Conservation (phyloP, 176 grass and related monocot species). For the Microstegium vimineum region DNA sequence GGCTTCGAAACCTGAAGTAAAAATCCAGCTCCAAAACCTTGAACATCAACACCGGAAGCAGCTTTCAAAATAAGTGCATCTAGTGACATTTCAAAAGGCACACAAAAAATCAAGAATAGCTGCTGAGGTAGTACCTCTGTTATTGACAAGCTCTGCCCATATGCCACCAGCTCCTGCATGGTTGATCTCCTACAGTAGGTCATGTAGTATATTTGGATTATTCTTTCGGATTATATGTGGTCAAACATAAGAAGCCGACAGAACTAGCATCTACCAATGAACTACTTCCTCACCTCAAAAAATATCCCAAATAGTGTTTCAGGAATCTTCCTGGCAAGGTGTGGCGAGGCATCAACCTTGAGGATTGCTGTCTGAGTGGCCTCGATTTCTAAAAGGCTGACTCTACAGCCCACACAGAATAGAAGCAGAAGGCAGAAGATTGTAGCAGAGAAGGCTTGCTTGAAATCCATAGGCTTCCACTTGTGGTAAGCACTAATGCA, state of each 20-base stretch:
- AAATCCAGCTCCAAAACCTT: neutral
- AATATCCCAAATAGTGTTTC: constrained; percentile 90
- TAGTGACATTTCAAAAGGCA: neutral
- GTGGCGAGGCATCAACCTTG: constrained; percentile 57
- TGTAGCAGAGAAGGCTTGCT: neutral
- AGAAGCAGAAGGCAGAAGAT: constrained; percentile 20
- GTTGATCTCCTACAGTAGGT: constrained; percentile 80
- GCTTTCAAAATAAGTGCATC: neutral
- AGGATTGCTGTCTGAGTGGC: constrained; percentile 51
- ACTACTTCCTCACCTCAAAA: constrained; percentile 69
- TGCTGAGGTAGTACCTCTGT: constrained; percentile 79
- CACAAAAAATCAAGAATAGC: neutral
- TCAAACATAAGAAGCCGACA: neutral
- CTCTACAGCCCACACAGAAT: constrained; percentile 9
- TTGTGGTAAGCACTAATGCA: constrained; percentile 8
- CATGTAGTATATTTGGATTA: neutral
- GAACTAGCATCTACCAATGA: neutral
- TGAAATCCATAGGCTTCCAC: constrained; percentile 22
- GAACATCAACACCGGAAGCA: neutral
- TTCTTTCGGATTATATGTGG: neutral
- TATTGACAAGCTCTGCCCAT: constrained; percentile 93
- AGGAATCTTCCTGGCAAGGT: constrained; percentile 50
- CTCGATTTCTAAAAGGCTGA: constrained; percentile 34
- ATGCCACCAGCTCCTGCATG: constrained; percentile 96
- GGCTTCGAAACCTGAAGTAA: constrained; percentile 78